Evolutionary conservation across 2,329 filamentous ascomycete genomes (phyloP).

Genomic region (Chaetomium sp.): DNA sequence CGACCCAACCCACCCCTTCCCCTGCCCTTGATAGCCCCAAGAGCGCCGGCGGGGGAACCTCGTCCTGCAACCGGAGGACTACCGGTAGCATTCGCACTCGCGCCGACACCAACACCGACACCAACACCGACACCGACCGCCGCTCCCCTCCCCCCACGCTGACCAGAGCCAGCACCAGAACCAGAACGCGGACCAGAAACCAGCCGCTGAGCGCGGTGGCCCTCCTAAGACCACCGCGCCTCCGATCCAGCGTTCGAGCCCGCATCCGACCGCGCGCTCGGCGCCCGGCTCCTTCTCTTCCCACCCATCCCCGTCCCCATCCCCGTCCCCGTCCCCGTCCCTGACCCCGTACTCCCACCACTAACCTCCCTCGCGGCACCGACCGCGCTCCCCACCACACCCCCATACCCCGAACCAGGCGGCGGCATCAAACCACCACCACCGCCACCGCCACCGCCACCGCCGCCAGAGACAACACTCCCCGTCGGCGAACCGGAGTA

Average conservation of each 20-base stretch:
- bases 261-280: slow-evolving; percentile 26
- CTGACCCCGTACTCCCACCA: slow-evolving; percentile 4
- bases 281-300: slow-evolving; percentile 32
- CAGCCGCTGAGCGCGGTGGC: background rate
- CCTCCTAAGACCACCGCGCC: slow-evolving; percentile 33
- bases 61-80: background rate
- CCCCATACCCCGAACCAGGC: slow-evolving; percentile 12
- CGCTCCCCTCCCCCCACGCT: background rate
- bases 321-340: background rate
- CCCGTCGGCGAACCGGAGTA: slow-evolving; percentile 27
- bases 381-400: slow-evolving; percentile 1
- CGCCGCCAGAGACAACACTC: slow-evolving; percentile 1
- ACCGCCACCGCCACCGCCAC: slow-evolving; percentile 11
- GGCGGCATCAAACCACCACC: slow-evolving; percentile 18
- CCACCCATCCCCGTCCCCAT: slow-evolving; percentile 20
- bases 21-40: background rate
- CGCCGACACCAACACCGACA: background rate
- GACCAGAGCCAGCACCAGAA: background rate
- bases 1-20: background rate
- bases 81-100: background rate
- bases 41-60: background rate
- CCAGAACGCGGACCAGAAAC: background rate
- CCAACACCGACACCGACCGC: background rate
- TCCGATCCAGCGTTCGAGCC: slow-evolving; percentile 20
- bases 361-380: slow-evolving; percentile 8